phyloP scores from a whole-genome alignment of 495 filamentous ascomycete genomes.

The Mytilinidion resinicola region DNA sequence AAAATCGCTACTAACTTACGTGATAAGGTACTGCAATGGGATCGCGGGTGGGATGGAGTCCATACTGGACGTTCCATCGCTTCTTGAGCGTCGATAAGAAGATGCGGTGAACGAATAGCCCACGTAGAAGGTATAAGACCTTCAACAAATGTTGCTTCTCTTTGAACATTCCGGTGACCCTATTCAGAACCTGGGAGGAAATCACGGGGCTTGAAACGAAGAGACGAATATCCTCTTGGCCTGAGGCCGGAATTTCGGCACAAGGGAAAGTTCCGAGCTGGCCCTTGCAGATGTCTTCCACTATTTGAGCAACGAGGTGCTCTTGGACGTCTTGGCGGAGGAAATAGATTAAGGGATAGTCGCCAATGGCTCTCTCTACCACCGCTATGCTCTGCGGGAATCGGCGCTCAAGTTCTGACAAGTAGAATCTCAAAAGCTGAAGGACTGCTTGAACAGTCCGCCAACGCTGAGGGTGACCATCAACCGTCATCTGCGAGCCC shows the following conservation, averaged over 20 bases:
- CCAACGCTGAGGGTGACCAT: constrained; percentile 49
- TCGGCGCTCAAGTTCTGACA: constrained; percentile 28
- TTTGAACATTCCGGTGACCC: constrained; percentile 28
- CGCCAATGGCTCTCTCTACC: constrained; percentile 26
- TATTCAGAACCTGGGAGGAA: constrained; percentile 9
- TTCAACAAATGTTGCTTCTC: constrained; percentile 33
- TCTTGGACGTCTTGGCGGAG: constrained; percentile 38
- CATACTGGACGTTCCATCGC: constrained; percentile 45
- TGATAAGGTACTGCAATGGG: constrained; percentile 45
- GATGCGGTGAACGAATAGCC: constrained; percentile 39
- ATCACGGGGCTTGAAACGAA: constrained; percentile 31
- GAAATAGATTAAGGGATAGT: constrained; percentile 42
- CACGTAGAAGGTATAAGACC: constrained; percentile 38
- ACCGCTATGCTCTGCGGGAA: constrained; percentile 45
- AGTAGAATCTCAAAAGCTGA: constrained; percentile 33
- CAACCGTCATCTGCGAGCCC: constrained; percentile 43
- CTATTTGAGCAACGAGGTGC: constrained; percentile 29
- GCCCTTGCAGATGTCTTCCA: constrained; percentile 34
- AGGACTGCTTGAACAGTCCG: constrained; percentile 40
- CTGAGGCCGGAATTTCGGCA: constrained; percentile 9
- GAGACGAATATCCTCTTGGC: constrained; percentile 26
- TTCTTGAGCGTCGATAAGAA: constrained; percentile 38
- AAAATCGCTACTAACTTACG: too few species aligned
- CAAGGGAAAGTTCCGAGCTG: constrained; percentile 28
- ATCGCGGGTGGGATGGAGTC: constrained; percentile 36